A percentile compares a stretch with the other conserved stretches of the same genome.
phyloP scores from a whole-genome alignment of 148 eudicot genomes.

The Amaranthus cruentus region DNA sequence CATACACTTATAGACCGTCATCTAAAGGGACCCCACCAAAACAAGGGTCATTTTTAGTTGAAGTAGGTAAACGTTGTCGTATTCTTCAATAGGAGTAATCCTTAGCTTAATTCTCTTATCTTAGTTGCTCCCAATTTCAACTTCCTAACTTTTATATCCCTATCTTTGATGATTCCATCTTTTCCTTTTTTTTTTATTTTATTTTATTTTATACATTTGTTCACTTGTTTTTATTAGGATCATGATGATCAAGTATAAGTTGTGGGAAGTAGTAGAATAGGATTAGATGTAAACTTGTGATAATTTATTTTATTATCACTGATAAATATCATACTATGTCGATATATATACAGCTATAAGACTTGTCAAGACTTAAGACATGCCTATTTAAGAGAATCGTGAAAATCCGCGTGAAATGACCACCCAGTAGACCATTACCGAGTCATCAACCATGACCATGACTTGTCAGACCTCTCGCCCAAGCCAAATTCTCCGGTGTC shows the following conservation, averaged over 20 bases:
- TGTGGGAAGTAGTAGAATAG: no score
- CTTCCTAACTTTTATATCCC: neutral
- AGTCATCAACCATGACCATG: no score
- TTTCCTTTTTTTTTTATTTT: neutral
- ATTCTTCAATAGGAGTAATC: neutral
- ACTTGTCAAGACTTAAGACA: no score
- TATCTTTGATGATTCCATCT: neutral
- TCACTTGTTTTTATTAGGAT: neutral
- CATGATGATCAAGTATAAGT: neutral
- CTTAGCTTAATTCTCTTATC: neutral
- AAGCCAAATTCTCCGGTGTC: no score
- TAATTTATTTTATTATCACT: no score
- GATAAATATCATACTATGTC: no score
- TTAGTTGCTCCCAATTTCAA: conserved; percentile 9
- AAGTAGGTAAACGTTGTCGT: conserved; percentile 25
- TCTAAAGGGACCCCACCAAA: neutral
- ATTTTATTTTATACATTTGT: neutral
- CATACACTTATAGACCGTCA: neutral
- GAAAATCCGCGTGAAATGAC: no score
- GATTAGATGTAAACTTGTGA: no score
- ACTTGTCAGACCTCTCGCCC: no score
- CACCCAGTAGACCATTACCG: no score
- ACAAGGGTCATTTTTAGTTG: neutral
- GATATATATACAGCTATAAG: no score
- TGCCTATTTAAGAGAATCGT: no score